Evolutionary conservation across 2,329 filamentous ascomycete genomes (phyloP).

Genomic region (Penicillium sumatraense): DNA sequence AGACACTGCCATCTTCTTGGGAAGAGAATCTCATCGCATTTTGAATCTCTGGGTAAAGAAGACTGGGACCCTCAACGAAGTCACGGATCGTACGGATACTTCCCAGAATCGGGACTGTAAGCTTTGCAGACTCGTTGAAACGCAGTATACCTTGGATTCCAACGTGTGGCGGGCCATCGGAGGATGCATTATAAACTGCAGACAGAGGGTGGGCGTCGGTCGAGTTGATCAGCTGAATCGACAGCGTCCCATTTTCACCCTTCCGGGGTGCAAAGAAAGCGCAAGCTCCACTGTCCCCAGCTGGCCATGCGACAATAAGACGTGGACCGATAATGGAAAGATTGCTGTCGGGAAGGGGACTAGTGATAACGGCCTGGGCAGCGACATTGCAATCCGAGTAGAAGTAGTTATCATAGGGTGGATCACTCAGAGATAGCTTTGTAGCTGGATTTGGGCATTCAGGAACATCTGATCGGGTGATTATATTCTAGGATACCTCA

Average conservation of each 20-base stretch:
- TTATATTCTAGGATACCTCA: background rate
- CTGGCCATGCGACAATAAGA: slow-evolving; percentile 67
- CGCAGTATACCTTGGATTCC: slow-evolving; percentile 59
- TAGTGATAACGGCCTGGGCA: slow-evolving; percentile 65
- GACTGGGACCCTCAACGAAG: slow-evolving; percentile 62
- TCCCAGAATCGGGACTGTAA: slow-evolving; percentile 63
- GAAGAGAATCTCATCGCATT: slow-evolving; percentile 53
- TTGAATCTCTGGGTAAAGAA: slow-evolving; percentile 59
- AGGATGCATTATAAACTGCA: slow-evolving; percentile 47
- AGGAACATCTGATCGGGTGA: slow-evolving; percentile 7
- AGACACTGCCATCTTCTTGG: slow-evolving; percentile 51
- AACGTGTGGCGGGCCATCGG: slow-evolving; percentile 45
- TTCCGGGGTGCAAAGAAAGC: slow-evolving; percentile 61
- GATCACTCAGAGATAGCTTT: slow-evolving; percentile 47
- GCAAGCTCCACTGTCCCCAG: slow-evolving; percentile 66
- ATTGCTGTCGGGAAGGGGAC: slow-evolving; percentile 58
- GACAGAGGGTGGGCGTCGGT: slow-evolving; percentile 48
- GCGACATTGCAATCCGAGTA: slow-evolving; percentile 66
- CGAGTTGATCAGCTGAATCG: slow-evolving; percentile 58
- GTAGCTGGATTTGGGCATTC: slow-evolving; percentile 15
- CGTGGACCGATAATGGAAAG: slow-evolving; percentile 61
- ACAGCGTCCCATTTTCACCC: slow-evolving; percentile 58
- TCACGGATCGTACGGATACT: slow-evolving; percentile 68
- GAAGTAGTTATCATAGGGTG: slow-evolving; percentile 68
- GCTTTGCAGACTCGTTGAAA: slow-evolving; percentile 62